These are phyloP conservation scores for Monilinia aucupariae DNA, from an alignment of 2,329 filamentous ascomycete genomes.

Conservation along the genomic window DNA sequence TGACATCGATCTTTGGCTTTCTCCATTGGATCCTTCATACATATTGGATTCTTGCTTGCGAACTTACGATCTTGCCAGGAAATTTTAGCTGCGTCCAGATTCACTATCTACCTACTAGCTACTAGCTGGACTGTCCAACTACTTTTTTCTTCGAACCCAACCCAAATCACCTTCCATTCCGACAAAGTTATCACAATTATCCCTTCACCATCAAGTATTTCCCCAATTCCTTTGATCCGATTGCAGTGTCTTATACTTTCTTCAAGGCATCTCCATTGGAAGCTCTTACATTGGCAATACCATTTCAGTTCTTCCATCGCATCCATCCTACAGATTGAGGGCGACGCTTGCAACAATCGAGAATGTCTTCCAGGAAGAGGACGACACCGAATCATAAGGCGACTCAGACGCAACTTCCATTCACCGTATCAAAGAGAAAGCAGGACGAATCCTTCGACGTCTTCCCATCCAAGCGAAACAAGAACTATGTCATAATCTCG, in stretches of 20 bases:
- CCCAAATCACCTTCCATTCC: neutral
- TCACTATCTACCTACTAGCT: no score
- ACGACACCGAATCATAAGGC: neutral
- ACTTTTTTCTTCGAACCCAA: neutral
- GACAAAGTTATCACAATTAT: neutral
- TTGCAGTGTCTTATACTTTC: neutral
- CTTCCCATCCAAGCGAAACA: slow-evolving; percentile 10
- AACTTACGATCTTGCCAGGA: neutral
- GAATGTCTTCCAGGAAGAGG: neutral
- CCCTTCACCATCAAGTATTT: neutral
- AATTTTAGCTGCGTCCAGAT: neutral
- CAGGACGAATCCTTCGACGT: neutral
- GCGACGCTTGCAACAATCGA: neutral
- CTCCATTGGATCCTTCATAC: neutral
- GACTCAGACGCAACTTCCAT: neutral
- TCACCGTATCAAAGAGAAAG: neutral
- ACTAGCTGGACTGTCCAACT: neutral
- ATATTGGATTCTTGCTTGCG: slow-evolving; percentile 2
- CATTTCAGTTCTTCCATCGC: neutral
- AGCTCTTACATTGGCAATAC: neutral
- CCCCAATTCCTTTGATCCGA: neutral
- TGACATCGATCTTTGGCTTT: neutral
- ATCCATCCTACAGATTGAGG: no score
- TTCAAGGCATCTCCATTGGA: neutral
- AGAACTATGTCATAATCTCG: neutral